Base-by-base conservation (phyloP, 2,329 filamentous ascomycete species). In the Lojkania enalia region DNA sequence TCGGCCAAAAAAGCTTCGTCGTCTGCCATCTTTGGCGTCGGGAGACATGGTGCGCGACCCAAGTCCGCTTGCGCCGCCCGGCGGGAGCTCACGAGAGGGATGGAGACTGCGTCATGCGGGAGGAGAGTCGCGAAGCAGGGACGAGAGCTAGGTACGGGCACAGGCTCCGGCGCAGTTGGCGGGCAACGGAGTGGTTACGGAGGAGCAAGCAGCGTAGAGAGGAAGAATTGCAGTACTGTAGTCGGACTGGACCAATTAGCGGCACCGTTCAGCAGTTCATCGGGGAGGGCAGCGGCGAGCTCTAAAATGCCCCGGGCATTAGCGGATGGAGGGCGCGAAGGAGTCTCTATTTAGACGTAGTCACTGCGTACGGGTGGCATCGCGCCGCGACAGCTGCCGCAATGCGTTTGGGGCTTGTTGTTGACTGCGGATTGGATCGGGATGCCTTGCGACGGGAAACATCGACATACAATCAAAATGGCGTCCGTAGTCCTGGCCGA, bases 1-100 rank as follows among this genome's bases (percentile, higher is more conserved):
- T 42, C 58, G 54, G 35, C 57, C 62, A 49, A 71, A 71, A 58
- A 71, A 63, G 59, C 66, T 70, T 38, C 66, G 55, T 21, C 68
- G 58, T 48, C 63, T 68, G 46, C 39, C 44, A n/a, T 53, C 48
- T 35, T 42, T 52, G 40, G 20, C 25, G 51, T 67, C 63, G 48
- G 57, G 64, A 47, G 65, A 63, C 66, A 70, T 70, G 54, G 45
- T 60, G 57, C 37, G 53, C 48, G 50, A 36, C 30, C 48, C 15
- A 33, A 42, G 39, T 49, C 51, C 57, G 60, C 49, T 50, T 58
- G 55, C 58, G 58, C 33, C 54, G 58, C 60, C 58, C 57, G 51
- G 50, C 49, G 58, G 52, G 52, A 63, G 57, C 53, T 63, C 58
- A 60, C n/a, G 48, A 20, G 35, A 13, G 27, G 31, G 20, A 33